Evolutionary conservation across 208 protist genomes (phyloP).

Genomic region (Crithidia brevicula): DNA sequence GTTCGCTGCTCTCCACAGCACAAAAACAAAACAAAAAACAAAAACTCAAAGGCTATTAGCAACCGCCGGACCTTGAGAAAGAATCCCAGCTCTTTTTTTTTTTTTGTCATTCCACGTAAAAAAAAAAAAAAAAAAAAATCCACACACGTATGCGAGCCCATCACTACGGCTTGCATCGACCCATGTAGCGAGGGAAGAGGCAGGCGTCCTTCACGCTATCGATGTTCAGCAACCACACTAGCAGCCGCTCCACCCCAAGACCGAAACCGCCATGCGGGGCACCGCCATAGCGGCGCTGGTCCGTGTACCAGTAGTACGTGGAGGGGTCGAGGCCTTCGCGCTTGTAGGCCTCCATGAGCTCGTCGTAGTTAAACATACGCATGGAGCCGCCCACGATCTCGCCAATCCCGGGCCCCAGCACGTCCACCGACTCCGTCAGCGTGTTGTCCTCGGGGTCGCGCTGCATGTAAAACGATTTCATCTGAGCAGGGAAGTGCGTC

Average conservation of each 20-base stretch:
- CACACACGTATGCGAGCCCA: neutral
- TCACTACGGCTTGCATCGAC: slow-evolving; percentile 96
- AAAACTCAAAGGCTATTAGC: too few species aligned
- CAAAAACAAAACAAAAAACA: too few species aligned
- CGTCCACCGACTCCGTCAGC: slow-evolving; percentile 95
- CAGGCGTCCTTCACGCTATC: slow-evolving; percentile 97
- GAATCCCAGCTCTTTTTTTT: too few species aligned
- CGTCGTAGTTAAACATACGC: slow-evolving; percentile 95
- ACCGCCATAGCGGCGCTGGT: slow-evolving; percentile 98
- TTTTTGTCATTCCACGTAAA: too few species aligned
- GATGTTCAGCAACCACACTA: slow-evolving; percentile 96
- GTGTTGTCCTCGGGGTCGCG: slow-evolving; percentile 76
- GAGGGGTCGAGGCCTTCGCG: slow-evolving; percentile 94
- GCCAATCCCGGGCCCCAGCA: slow-evolving; percentile 98
- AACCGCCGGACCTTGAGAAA: too few species aligned
- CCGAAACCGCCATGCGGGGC: slow-evolving; percentile 98
- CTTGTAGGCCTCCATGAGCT: slow-evolving; percentile 94
- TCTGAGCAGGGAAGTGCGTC: slow-evolving; percentile 96
- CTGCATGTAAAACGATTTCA: slow-evolving; percentile 99
- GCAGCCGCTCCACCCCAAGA: slow-evolving; percentile 97
- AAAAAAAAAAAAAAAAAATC: too few species aligned
- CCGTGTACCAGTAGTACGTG: slow-evolving; percentile 99
- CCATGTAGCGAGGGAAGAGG: slow-evolving; percentile 97
- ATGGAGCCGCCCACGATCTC: slow-evolving; percentile 99
- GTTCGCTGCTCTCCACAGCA: too few species aligned